phyloP scores from a whole-genome alignment of 768 basidiomycete species.

The Suillus subaureus region DNA sequence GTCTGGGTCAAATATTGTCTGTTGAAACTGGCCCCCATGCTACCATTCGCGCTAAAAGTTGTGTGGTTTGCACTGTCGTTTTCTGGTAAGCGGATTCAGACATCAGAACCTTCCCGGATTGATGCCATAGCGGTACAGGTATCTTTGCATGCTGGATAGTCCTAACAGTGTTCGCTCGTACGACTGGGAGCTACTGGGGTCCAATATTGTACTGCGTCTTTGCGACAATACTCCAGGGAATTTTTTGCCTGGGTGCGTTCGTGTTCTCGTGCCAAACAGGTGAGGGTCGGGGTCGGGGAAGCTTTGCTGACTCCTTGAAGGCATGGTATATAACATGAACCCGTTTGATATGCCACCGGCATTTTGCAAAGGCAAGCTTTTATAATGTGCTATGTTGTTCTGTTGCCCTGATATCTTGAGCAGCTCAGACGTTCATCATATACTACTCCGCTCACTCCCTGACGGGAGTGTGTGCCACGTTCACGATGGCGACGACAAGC shows the following conservation, averaged over 20 bases:
- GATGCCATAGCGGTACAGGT: slow-evolving; percentile 37
- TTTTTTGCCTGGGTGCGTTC: slow-evolving; percentile 59
- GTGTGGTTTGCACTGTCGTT: slow-evolving; percentile 61
- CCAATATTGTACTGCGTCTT: slow-evolving; percentile 51
- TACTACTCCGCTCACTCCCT: slow-evolving; percentile 46
- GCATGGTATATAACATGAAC: slow-evolving; percentile 66
- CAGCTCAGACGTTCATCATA: slow-evolving; percentile 48
- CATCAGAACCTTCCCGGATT: background rate
- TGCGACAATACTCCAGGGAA: slow-evolving; percentile 52
- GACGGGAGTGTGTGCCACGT: slow-evolving; percentile 45
- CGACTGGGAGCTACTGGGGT: slow-evolving; percentile 48
- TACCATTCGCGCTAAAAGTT: slow-evolving; percentile 56
- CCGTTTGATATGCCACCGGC: slow-evolving; percentile 56
- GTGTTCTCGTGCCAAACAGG: background rate
- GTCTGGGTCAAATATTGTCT: background rate
- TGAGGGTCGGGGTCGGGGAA: background rate
- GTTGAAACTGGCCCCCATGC: slow-evolving; percentile 38
- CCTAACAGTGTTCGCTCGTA: slow-evolving; percentile 46
- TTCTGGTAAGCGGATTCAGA: slow-evolving; percentile 40
- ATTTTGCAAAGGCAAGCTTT: slow-evolving; percentile 57
- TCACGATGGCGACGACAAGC: slow-evolving; percentile 52
- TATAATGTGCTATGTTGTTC: slow-evolving; percentile 21
- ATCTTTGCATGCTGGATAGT: slow-evolving; percentile 52
- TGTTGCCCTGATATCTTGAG: slow-evolving; percentile 12
- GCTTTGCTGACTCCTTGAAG: slow-evolving; percentile 33